Evolutionary conservation across 2,329 filamentous ascomycete genomes (phyloP), one percentile per base, ranked within the genome.

Genomic region (Blumeriella jaapii): DNA sequence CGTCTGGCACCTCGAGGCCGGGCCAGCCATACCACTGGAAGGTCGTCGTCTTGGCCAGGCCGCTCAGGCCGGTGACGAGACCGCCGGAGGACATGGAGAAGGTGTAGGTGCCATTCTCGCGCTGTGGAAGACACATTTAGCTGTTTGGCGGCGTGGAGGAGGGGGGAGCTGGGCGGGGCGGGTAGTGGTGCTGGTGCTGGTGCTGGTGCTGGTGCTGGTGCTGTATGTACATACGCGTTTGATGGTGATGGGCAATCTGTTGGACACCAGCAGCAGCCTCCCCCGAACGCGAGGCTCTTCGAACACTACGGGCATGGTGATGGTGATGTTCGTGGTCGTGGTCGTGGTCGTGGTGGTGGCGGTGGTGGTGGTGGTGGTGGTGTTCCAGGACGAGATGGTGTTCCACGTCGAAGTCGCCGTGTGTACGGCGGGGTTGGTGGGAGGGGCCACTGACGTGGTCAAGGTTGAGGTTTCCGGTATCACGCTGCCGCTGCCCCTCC

Each of bases 1-100:
- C 71, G 45, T 93, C 83, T 24, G 89, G 89, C 4, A 96, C 77
- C 59, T 96, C 85, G 31, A 94, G 64, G 23, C 91, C 91, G 1
- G 91, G 87, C 89, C 91, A 96, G 49, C 91, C 91, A 61, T 96
- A 96, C 91, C 91, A 98, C 60, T 91, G 83, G 61, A 96, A 96
- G 49, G 79, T 89, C 16, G 85, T 94, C 19, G 84, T 82, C 62
- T 95, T 95, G 52, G 83, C 80, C 39, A 96, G 65, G 16, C 91
- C 91, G 48, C 84, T 93, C 42, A 98, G 68, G 13, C 91, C 91
- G 32, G 85, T 94, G 53, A 96, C 91, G 25, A 98, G 73, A 25
- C 91, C 91, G 39, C 91, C 91, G 2, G 91, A 96, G 29, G 89
- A 96, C 83, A 95, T 94, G 57, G 82, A 85, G 61, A 93, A 94